These are phyloP conservation scores for Chlorella sp. DNA, from an alignment of 139 green algal species.

Conservation along the genomic window DNA sequence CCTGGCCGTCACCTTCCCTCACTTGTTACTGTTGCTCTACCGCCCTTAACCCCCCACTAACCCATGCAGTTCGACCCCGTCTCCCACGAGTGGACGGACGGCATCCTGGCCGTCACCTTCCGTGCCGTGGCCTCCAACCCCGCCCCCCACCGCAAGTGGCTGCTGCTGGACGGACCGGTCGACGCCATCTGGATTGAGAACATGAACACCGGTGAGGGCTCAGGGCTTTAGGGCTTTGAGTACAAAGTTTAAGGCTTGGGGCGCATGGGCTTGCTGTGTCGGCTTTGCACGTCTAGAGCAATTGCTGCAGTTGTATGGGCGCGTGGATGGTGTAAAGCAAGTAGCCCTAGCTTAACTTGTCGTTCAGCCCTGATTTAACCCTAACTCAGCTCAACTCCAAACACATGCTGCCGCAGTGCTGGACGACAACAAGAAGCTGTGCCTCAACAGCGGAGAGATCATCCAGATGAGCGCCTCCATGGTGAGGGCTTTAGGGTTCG, in stretches of 20 bases:
- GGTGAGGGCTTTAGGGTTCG: too few species aligned
- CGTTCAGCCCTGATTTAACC: too few species aligned
- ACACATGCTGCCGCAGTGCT: too few species aligned
- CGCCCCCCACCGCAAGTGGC: conserved; percentile 53
- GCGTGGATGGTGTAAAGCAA: too few species aligned
- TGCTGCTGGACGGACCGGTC: conserved; percentile 73
- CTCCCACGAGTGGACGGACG: conserved; percentile 77
- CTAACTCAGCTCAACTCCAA: too few species aligned
- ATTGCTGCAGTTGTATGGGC: too few species aligned
- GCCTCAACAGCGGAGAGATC: conserved; percentile 77
- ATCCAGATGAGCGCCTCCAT: conserved; percentile 78
- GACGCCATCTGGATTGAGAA: conserved; percentile 75
- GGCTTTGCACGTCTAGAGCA: too few species aligned
- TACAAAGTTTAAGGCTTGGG: too few species aligned
- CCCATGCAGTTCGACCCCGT: conserved; percentile 33
- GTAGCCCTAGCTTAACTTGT: too few species aligned
- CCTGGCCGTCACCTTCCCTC: conserved; percentile 57
- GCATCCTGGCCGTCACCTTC: conserved; percentile 66
- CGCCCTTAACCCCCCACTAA: not conserved
- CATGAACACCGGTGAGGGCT: too few species aligned
- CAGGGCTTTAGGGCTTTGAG: too few species aligned
- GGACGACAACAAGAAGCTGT: conserved; percentile 88
- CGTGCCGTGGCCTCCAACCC: conserved; percentile 39
- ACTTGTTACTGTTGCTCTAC: not conserved
- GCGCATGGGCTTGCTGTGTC: too few species aligned